Conservation (phyloP, 1,139 yeast species). For the Pichia cactophila region DNA sequence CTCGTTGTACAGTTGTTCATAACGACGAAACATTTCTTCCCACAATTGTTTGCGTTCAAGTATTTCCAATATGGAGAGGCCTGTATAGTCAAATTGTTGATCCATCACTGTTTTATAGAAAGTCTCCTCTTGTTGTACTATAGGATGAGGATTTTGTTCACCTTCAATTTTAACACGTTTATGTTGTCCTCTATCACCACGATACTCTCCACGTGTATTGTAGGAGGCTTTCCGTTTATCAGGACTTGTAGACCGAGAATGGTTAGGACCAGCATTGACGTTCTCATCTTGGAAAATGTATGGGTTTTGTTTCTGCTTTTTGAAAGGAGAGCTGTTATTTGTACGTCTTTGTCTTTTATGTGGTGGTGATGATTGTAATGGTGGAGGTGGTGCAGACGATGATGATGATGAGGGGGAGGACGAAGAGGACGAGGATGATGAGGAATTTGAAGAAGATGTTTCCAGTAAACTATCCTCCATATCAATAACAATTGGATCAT, state of each 20-base stretch:
- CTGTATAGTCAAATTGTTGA: neutral
- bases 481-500: conserved; percentile 22
- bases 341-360: neutral
- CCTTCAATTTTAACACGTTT: neutral
- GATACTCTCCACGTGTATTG: neutral
- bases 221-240: conserved; percentile 3
- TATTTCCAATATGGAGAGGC: neutral
- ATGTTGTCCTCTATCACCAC: neutral
- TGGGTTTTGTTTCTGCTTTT: neutral
- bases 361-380: neutral
- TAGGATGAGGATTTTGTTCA: neutral
- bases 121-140: neutral
- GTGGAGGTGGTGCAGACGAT: neutral
- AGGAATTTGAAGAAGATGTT: too few species aligned
- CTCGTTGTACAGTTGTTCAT: neutral
- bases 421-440: neutral
- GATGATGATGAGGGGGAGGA: neutral
- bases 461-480: conserved; percentile 2
- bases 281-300: neutral
- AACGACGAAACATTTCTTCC: neutral
- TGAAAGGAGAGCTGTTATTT: neutral
- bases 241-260: neutral
- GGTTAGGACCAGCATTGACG: neutral
- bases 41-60: neutral
- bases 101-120: neutral